Base-by-base conservation (phyloP, 306 rosid genomes). In the Trifolium repens region DNA sequence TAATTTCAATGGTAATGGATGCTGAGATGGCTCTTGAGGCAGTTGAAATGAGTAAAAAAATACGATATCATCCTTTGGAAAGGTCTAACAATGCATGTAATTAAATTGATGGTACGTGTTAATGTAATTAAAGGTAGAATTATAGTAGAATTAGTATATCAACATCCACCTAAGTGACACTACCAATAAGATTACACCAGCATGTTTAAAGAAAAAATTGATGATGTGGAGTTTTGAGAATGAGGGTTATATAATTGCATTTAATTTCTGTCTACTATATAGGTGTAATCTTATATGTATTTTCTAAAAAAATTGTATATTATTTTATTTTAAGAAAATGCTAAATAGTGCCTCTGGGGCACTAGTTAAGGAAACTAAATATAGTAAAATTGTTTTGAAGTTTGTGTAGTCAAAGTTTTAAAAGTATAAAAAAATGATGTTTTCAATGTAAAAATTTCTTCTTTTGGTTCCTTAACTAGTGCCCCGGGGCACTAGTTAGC, bases 1-100 rank as follows among this genome's bases (percentile, higher is more conserved):
- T 57, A 57, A 57, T 65, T 19, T 39, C 1, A 27, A 16, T 49
- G 47, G 4, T 78, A 81, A 74, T 74, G 88, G 85, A 81, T 42
- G 79, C 65, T 81, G 88, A 81, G 74, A 26, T 59, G 78, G 85
- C 85, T 43, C 60, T 77, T 60, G 74, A 60, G 75, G 30, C 47
- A 26, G 74, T 72, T 84, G 34, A 84, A 84, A 78, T 46, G 75
- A 69, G 57, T 54, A 24, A 42, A 22, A 22, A 53, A 64, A 30
- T 63, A 15, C 0, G 19, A 60, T 60, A 61, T 60, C 19, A 80
- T 73, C 83, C 85, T 14, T 80, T 73, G 8, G 42, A 73, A 69
- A 80, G 63, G 78, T 63, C 64, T n/a, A 74, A 58, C 40, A 58
- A 27, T 55, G 60, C 66, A 76, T 66, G 17, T 71, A 58, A 61